Percentiles rank a stretch among this genome's conserved stretches.
Evolutionary conservation across 495 filamentous ascomycete genomes (phyloP).

Genomic region (Penicillium canescens): DNA sequence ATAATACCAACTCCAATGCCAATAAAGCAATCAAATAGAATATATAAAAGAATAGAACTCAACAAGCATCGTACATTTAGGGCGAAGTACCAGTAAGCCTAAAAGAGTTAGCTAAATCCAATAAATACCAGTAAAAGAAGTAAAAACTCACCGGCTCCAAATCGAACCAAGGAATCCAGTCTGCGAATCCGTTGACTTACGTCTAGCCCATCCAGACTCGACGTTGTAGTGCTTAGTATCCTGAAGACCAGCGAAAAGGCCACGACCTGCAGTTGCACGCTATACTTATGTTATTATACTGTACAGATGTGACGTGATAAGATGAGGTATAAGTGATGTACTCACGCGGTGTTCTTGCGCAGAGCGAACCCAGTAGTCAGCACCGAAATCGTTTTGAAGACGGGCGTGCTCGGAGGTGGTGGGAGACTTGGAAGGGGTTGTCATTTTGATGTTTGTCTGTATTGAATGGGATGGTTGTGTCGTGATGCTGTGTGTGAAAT

Average conservation of each 20-base stretch:
- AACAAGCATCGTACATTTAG: too few species aligned
- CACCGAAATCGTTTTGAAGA: conserved; percentile 42
- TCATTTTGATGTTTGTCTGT: conserved; percentile 6
- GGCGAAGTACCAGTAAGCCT: not conserved
- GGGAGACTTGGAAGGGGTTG: conserved; percentile 1
- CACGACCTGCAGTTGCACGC: conserved; percentile 40
- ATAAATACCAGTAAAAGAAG: not conserved
- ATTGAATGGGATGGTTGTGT: not conserved
- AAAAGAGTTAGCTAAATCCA: conserved; percentile 2
- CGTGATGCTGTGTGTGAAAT: not conserved
- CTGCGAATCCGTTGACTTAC: conserved; percentile 16
- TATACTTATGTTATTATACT: conserved; percentile 6
- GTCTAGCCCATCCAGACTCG: conserved; percentile 39
- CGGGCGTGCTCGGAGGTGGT: conserved; percentile 18
- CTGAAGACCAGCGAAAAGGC: conserved; percentile 48
- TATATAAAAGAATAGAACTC: not conserved
- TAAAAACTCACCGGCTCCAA: conserved; percentile 15
- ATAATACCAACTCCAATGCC: not conserved
- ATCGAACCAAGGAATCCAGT: conserved; percentile 17
- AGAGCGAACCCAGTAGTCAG: conserved; percentile 39
- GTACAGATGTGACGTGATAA: not conserved
- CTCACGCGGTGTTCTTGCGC: conserved; percentile 24
- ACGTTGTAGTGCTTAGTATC: conserved; percentile 48
- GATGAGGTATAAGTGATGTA: not conserved
- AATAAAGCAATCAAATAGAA: not conserved